A percentile compares a stretch with the other conserved stretches of the same genome.
These are phyloP conservation scores for Trichoderma hamatum DNA, from an alignment of 2,329 filamentous ascomycete species.

Conservation along the genomic window DNA sequence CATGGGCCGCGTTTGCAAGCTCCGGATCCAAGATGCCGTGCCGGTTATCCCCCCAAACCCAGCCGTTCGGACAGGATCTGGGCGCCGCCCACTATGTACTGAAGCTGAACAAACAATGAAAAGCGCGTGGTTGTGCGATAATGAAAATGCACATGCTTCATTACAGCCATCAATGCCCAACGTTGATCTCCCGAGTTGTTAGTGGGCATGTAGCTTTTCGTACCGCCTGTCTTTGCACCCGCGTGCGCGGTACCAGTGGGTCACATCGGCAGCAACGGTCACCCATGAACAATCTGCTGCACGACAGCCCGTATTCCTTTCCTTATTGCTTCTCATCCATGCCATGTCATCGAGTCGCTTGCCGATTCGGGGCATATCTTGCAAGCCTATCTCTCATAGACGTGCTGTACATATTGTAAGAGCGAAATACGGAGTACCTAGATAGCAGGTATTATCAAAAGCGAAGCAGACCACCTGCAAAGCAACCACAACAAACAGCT, in stretches of 20 bases:
- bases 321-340: conserved; percentile 1
- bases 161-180: not conserved
- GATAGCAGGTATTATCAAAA: not conserved
- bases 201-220: not conserved
- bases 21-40: not conserved
- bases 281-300: not conserved
- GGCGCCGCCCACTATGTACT: not conserved
- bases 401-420: not conserved
- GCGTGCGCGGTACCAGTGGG: conserved; percentile 18
- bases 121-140: not conserved
- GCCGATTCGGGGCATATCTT: conserved; percentile 14
- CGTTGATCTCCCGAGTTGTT: not conserved
- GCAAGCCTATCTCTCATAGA: not conserved
- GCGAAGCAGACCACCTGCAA: not conserved
- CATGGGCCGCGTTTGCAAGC: not conserved
- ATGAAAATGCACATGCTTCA: not conserved
- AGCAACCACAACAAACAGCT: not conserved
- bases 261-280: conserved; percentile 11
- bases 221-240: conserved; percentile 10
- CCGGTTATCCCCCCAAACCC: not conserved
- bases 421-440: not conserved
- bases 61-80: not conserved
- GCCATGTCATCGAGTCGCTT: not conserved
- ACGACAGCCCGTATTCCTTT: conserved; percentile 1
- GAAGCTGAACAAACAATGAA: not conserved